Evolutionary conservation across 148 eudicot species (phyloP).

Genomic region (Camellia sinensis): DNA sequence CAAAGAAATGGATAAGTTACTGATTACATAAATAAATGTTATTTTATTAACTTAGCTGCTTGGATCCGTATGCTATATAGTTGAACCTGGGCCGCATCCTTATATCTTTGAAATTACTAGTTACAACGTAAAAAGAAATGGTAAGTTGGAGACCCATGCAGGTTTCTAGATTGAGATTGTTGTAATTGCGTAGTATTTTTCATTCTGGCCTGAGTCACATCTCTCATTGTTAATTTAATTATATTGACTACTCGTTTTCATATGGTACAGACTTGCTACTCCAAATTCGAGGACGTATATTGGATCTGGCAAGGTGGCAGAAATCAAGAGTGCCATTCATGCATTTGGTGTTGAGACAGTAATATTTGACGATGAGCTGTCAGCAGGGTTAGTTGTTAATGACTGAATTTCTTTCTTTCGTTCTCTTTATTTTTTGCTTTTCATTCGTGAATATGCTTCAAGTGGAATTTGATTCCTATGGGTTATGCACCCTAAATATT

Average conservation of each 20-base stretch:
- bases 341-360: conserved; percentile 91
- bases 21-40: no score
- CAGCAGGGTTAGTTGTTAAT: conserved; percentile 69
- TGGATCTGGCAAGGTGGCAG: conserved; percentile 94
- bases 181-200: conserved; percentile 7
- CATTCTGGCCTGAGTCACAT: not conserved
- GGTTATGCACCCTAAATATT: not conserved
- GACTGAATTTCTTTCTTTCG: not conserved
- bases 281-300: conserved; percentile 85
- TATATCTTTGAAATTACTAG: not conserved
- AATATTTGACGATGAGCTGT: conserved; percentile 95
- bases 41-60: not conserved
- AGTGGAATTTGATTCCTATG: not conserved
- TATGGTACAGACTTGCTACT: conserved; percentile 56
- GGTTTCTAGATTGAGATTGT: not conserved
- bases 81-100: not conserved
- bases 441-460: not conserved
- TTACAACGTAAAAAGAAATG: not conserved
- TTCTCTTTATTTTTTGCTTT: not conserved
- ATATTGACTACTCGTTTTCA: conserved; percentile 12
- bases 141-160: not conserved
- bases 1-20: not conserved
- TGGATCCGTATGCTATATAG: not conserved
- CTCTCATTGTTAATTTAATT: conserved; percentile 6
- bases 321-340: conserved; percentile 78